Base-by-base conservation (phyloP, 1,284 basidiomycete genomes). In the Phellinidium pouzarii region DNA sequence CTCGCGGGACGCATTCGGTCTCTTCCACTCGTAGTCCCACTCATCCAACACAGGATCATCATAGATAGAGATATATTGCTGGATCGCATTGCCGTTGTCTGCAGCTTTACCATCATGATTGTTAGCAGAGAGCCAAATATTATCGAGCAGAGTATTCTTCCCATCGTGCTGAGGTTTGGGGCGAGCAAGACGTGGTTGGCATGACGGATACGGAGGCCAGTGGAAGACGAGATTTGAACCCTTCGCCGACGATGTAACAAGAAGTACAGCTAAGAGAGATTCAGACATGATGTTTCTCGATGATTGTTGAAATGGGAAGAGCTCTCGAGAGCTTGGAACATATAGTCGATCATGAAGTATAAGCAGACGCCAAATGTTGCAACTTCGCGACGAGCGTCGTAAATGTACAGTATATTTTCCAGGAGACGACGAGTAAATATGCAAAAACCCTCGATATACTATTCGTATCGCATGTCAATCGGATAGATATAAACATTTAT, bases 181-280 rank as follows among this genome's bases (percentile, higher is more conserved):
- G 43, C 86, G 79, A 53, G 77, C 76, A 31, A 89, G 74, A 54
- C 87, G 74, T 2, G 78, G 74, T 9, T 76, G 73, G 8, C 75
- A 66, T 11, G 68, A 62, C 14, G 86, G 85, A 5, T 67, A 70
- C 14, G 84, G 80, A 1, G 87, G 88, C 86, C 86, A 91, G 59
- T 81, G 74, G 61, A 79, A 89, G 38, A 86, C 81, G 1, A 90
- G 69, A 59, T 73, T 84, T 6, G 82, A 79, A 14, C 83, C 87
- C 62, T 82, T 85, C 3, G 85, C 82, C 5, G 87, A 89, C 5
- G 81, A 80, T 4, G 85, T 86, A 23, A 87, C 84, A 19, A 91
- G 76, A 1, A 89, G 67, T 56, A 91, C 74, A 5, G 83, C 80
- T 29, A 87, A 66, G n/a, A 90, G 70, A 2, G 82, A 83, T 64